Evolutionary conservation across 164 flowering plant species (phyloP).

Genomic region (Cinnamomum chago): DNA sequence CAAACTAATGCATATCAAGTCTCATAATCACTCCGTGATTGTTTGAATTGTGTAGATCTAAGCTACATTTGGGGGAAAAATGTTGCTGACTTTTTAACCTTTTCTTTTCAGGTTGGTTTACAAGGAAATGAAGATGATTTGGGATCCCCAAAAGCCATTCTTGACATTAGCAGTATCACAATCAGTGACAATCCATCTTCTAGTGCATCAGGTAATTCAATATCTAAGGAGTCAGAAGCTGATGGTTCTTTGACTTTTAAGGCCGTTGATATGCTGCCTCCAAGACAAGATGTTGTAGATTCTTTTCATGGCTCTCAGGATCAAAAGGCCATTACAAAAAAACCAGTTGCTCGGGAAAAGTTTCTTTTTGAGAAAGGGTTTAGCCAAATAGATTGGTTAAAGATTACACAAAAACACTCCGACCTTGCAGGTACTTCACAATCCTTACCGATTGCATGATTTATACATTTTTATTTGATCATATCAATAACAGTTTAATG

Average conservation of each 20-base stretch:
- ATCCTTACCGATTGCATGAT: neutral
- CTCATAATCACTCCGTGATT: neutral
- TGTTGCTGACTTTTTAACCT: neutral
- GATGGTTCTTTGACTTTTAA: conserved; percentile 62
- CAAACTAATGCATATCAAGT: too few species aligned
- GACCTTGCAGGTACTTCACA: conserved; percentile 79
- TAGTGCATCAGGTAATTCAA: conserved; percentile 6
- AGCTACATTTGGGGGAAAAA: neutral
- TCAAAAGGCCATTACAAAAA: conserved; percentile 26
- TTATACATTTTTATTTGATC: too few species aligned
- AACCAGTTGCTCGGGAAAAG: conserved; percentile 50
- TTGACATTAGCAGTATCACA: conserved; percentile 29
- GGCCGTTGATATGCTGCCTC: conserved; percentile 41
- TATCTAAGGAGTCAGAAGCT: conserved; percentile 34
- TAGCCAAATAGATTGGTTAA: conserved; percentile 97
- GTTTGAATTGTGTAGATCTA: neutral
- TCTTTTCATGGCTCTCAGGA: conserved; percentile 20
- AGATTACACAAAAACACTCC: conserved; percentile 83
- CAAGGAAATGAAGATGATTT: conserved; percentile 25
- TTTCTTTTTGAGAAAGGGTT: conserved; percentile 96
- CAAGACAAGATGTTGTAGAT: conserved; percentile 23
- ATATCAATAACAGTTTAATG: too few species aligned
- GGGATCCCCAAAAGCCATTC: conserved; percentile 31
- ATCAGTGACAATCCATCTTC: conserved; percentile 30
- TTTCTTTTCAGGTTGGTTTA: conserved; percentile 34